phyloP scores from a whole-genome alignment of 2,329 filamentous ascomycete species.

The Raffaelea arxii region DNA sequence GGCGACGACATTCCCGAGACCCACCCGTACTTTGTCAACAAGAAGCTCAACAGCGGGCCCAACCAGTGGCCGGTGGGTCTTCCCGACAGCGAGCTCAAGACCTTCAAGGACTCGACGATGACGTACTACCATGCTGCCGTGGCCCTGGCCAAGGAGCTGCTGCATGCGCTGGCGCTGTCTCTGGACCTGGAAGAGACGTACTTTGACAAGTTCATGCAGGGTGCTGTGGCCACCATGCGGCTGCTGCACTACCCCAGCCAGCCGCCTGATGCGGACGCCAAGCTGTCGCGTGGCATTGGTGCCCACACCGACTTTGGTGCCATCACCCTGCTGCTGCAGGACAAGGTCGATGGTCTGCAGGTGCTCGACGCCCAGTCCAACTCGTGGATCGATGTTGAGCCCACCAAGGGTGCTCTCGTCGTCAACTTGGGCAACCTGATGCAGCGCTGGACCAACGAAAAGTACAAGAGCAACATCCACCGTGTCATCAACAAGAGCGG shows the following conservation, averaged over 20 bases:
- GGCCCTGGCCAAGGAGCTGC: constrained; percentile 16
- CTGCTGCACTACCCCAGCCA: constrained; percentile 41
- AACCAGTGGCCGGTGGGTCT: constrained; percentile 16
- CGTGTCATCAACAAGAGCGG: constrained; percentile 31
- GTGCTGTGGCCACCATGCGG: constrained; percentile 46
- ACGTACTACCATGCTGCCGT: constrained; percentile 22
- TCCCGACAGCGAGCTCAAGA: constrained; percentile 16
- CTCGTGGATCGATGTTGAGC: constrained; percentile 34
- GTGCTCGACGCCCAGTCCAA: constrained; percentile 31
- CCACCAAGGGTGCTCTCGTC: constrained; percentile 33
- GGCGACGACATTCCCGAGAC: constrained; percentile 21
- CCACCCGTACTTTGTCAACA: constrained; percentile 12
- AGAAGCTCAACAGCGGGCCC: constrained; percentile 27
- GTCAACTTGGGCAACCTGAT: constrained; percentile 41
- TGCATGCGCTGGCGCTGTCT: constrained; percentile 20
- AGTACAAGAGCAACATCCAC: constrained; percentile 43
- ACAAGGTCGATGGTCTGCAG: constrained; percentile 37
- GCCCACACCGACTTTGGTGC: constrained; percentile 46
- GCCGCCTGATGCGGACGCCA: constrained; percentile 14
- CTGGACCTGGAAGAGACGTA: constrained; percentile 16
- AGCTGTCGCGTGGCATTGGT: constrained; percentile 16
- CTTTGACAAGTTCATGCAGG: constrained; percentile 30
- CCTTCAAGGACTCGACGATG: constrained; percentile 20
- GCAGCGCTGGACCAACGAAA: constrained; percentile 38
- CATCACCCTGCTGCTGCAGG: constrained; percentile 43